Evolutionary conservation across 164 flowering plant genomes (phyloP), one percentile per base, ranked within the genome.

Genomic region (Macadamia tetraphylla): DNA sequence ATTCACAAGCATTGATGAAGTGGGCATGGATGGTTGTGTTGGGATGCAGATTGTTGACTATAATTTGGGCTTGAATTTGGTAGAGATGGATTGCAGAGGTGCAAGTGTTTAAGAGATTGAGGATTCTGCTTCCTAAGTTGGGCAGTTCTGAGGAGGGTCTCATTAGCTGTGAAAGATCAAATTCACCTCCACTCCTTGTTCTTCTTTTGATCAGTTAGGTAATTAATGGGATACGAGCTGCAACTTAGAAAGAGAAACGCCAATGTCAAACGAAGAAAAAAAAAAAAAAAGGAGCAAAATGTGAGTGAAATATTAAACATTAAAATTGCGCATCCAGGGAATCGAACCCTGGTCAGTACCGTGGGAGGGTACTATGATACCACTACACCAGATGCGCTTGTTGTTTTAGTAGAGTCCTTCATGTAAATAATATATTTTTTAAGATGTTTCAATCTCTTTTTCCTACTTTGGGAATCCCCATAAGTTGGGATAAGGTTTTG

Each of bases 331-430:
- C 72, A 60, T 77, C 94, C 90, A 70, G 94, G 94, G 91, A 89
- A 86, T 89, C 97, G 91, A 91, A 88, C 94, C 94, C 97, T 71
- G 92, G 92, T 89, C 92, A 89, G 91, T 87, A 91, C 92, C 97
- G 92, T 91, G 94, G 94, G 87, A 85, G 85, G 85, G 88, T 83
- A 85, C 85, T 83, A 83, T 82, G 87, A 84, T 86, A 88, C 96
- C 96, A 90, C 71, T 72, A 72, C 75, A 72, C 75, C 71, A 72
- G 75, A 72, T 72, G 74, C 66, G 74, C 74, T 29, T 17, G 23
- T 35, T 35, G 40, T 23, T 23, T 23, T 23, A 0, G 23, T 23
- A 23, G 23, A 23, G 23, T 23, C 23, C 23, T 23, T 23, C 23
- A 23, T 0, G 23, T 23, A 23, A 23, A 23, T 23, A 23, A 23